These are phyloP conservation scores for Ophiostoma ulmi DNA, from an alignment of 2,329 filamentous ascomycete genomes.

Conservation along the genomic window DNA sequence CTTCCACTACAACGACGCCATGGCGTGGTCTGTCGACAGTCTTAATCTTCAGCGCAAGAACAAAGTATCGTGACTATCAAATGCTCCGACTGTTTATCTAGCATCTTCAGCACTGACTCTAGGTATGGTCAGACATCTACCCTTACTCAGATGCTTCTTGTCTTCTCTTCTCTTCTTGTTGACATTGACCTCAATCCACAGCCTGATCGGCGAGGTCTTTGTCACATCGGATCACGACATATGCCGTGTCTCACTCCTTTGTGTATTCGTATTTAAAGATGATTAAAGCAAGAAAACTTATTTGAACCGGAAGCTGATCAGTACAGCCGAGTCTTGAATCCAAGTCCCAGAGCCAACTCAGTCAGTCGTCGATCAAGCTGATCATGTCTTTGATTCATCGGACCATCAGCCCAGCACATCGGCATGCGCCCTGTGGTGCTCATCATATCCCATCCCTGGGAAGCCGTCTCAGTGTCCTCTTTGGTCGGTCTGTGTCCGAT, in stretches of 20 bases:
- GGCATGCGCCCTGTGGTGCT: slow-evolving; percentile 6
- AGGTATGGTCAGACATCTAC: too few species aligned
- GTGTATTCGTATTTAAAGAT: neutral
- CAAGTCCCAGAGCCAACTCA: too few species aligned
- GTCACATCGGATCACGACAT: slow-evolving; percentile 6
- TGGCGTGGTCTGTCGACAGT: neutral
- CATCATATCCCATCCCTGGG: slow-evolving; percentile 11
- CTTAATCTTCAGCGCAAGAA: neutral
- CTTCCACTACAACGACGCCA: neutral
- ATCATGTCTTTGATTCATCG: slow-evolving; percentile 7
- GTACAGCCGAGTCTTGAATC: too few species aligned
- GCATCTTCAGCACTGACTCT: neutral
- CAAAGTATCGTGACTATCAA: neutral
- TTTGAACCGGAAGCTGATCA: slow-evolving; percentile 5
- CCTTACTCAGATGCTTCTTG: neutral
- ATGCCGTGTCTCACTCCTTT: neutral
- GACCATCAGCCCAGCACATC: neutral
- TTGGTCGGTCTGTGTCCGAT: neutral
- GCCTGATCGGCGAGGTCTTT: slow-evolving; percentile 3
- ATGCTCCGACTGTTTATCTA: neutral
- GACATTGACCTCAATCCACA: neutral
- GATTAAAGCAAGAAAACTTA: neutral
- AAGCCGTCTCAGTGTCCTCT: neutral
- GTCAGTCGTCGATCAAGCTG: neutral
- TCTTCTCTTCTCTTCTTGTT: neutral